Conservation (phyloP, 2,329 filamentous ascomycete genomes). For the Drechslerella coelobrocha region DNA sequence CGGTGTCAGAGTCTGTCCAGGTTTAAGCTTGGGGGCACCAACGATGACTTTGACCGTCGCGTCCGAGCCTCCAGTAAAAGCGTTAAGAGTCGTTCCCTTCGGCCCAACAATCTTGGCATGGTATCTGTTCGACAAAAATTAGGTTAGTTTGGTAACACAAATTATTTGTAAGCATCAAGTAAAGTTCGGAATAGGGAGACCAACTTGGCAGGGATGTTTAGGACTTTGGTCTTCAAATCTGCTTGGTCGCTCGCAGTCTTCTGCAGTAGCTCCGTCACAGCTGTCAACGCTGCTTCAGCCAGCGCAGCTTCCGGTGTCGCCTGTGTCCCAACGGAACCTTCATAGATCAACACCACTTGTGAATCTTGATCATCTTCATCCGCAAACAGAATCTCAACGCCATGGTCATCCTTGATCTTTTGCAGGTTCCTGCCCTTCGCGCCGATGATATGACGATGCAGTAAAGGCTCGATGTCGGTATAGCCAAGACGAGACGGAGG, state of each 20-base stretch:
- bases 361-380: slow-evolving; percentile 60
- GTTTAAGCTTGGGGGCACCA: slow-evolving; percentile 52
- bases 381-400: slow-evolving; percentile 65
- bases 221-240: slow-evolving; percentile 64
- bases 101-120: slow-evolving; percentile 67
- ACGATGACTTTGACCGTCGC: slow-evolving; percentile 52
- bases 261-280: slow-evolving; percentile 67
- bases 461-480: slow-evolving; percentile 77
- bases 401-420: slow-evolving; percentile 71
- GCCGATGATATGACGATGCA: slow-evolving; percentile 74
- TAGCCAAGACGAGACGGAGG: slow-evolving; percentile 74
- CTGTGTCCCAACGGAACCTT: slow-evolving; percentile 61
- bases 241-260: slow-evolving; percentile 64
- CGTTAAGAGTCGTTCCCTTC: slow-evolving; percentile 54
- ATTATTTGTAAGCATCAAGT: too few species aligned
- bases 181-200: background rate
- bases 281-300: slow-evolving; percentile 66
- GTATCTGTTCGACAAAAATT: slow-evolving; percentile 58
- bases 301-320: slow-evolving; percentile 64
- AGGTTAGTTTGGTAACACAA: too few species aligned
- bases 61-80: slow-evolving; percentile 53
- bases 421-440: slow-evolving; percentile 72
- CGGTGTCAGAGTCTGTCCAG: slow-evolving; percentile 46
- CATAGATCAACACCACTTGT: slow-evolving; percentile 63
- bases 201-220: slow-evolving; percentile 64